Evolutionary conservation across 1,284 basidiomycete genomes (phyloP), one percentile per base, ranked within the genome.

Genomic region (Moniliella sp.): DNA sequence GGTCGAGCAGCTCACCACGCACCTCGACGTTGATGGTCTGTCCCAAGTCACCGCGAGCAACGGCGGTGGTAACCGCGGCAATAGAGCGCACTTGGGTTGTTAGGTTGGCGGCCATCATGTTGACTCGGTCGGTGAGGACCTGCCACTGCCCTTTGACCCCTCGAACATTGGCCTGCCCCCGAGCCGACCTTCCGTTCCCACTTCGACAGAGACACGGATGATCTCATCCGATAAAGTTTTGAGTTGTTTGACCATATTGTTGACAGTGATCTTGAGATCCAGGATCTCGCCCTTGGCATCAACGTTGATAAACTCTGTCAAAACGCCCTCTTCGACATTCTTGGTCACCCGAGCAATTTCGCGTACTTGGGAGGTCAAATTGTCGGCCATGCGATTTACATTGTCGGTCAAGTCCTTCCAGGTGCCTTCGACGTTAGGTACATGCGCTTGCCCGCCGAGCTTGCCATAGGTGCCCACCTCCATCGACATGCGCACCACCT

Each of bases 231-330:
- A 50, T 18, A 58, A 44, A 21, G 44, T 57, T 36, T 49, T 47
- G 34, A 57, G 45, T 35, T 55, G 54, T n/a, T 52, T 34, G 21
- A 43, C 56, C 58, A 61, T 61, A 42, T 60, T 58, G 42, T 61
- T 61, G 37, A 61, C 58, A 4, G 58, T 61, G 25, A 64, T 62
- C 56, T 70, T 94, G 60, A 94, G 66, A 46, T 93, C 84, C 5
- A 91, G 67, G 70, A 94, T 93, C 66, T 94, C 88, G 39, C 88
- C 86, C 59, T 86, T 80, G 15, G 88, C 86, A 53, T 93, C 84
- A 42, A 93, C 84, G 42, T 82, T 76, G 61, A 94, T 82, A 27
- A 76, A 75, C 62, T 82, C 78, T 44, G 69, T 73, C 31, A 94
- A 66, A 54, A 93, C 82, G 34, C 91, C 88, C 40, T 76, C 69